Evolutionary conservation across 2,329 filamentous ascomycete genomes (phyloP).

Genomic region (Exophiala oligosperma): DNA sequence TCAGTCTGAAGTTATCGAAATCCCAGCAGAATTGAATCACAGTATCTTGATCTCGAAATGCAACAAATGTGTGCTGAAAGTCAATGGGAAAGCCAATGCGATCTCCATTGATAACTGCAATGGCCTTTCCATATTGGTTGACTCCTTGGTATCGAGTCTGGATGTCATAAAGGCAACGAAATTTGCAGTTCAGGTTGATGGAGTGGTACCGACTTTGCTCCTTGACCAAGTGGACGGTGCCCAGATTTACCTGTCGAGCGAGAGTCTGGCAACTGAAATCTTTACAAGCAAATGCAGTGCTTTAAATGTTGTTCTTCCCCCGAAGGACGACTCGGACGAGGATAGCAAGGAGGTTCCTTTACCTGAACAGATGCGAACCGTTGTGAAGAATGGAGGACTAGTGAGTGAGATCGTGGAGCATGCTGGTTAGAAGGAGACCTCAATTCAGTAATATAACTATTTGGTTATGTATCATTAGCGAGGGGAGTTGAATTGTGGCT

Average conservation of each 20-base stretch:
- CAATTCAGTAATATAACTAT: neutral
- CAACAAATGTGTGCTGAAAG: conserved; percentile 83
- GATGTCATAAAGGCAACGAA: conserved; percentile 95
- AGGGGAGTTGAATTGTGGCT: neutral
- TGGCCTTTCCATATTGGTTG: conserved; percentile 80
- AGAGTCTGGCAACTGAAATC: conserved; percentile 75
- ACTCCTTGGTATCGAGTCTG: conserved; percentile 84
- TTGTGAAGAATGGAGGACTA: conserved; percentile 72
- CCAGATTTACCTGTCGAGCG: conserved; percentile 79
- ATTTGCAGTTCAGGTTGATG: conserved; percentile 90
- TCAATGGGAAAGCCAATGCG: conserved; percentile 95
- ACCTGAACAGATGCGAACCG: conserved; percentile 86
- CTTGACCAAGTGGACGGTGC: conserved; percentile 93
- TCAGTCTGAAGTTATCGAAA: conserved; percentile 69
- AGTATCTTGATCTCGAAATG: conserved; percentile 91
- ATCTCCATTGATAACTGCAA: conserved; percentile 90
- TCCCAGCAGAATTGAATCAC: conserved; percentile 79
- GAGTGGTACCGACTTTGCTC: conserved; percentile 80
- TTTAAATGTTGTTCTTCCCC: conserved; percentile 82
- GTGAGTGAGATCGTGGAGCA: conserved; percentile 96
- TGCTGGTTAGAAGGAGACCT: conserved; percentile 60
- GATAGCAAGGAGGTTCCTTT: conserved; percentile 87
- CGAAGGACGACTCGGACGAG: conserved; percentile 64
- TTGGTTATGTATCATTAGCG: conserved; percentile 19
- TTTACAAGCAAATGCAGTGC: conserved; percentile 86